A percentile compares a stretch with the other conserved stretches of the same genome.
phyloP scores from a whole-genome alignment of 768 basidiomycete species.

The Strobilomyces echinocephalus region DNA sequence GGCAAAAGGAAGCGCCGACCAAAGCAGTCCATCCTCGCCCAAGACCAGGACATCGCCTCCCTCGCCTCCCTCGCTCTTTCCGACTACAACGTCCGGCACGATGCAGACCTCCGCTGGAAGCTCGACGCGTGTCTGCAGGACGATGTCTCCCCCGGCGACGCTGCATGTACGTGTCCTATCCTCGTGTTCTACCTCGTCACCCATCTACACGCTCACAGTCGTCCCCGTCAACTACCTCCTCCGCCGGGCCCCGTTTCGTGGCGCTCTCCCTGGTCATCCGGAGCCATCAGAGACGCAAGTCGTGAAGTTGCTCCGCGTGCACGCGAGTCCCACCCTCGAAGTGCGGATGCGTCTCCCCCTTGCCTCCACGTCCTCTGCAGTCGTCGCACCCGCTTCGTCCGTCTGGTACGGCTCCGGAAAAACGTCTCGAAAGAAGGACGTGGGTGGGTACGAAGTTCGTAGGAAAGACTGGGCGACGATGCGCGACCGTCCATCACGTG shows the following conservation, averaged over 20 bases:
- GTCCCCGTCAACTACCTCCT: slow-evolving; percentile 55
- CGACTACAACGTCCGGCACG: slow-evolving; percentile 63
- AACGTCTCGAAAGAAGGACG: slow-evolving; percentile 28
- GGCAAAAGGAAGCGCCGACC: slow-evolving; percentile 17
- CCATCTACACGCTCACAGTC: slow-evolving; percentile 35
- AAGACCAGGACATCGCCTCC: slow-evolving; percentile 49
- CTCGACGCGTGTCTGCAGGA: slow-evolving; percentile 34
- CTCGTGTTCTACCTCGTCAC: too few species aligned
- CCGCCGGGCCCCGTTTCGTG: slow-evolving; percentile 34
- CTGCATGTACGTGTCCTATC: slow-evolving; percentile 45
- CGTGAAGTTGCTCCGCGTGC: slow-evolving; percentile 55
- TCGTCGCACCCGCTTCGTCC: slow-evolving; percentile 32
- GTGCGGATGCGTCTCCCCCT: slow-evolving; percentile 51
- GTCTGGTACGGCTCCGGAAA: slow-evolving; percentile 34
- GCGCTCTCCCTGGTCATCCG: slow-evolving; percentile 8
- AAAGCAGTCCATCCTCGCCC: slow-evolving; percentile 26
- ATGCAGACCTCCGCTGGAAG: slow-evolving; percentile 48
- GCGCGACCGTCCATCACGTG: slow-evolving; percentile 19
- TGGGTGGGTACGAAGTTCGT: slow-evolving; percentile 64
- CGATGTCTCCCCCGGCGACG: slow-evolving; percentile 15
- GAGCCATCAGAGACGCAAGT: slow-evolving; percentile 41
- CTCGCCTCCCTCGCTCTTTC: slow-evolving; percentile 62
- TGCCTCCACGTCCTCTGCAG: slow-evolving; percentile 24
- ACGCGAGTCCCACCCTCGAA: slow-evolving; percentile 46
- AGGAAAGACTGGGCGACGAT: slow-evolving; percentile 41